Conservation (phyloP, 306 rosid species). For the Vigna angularis region DNA sequence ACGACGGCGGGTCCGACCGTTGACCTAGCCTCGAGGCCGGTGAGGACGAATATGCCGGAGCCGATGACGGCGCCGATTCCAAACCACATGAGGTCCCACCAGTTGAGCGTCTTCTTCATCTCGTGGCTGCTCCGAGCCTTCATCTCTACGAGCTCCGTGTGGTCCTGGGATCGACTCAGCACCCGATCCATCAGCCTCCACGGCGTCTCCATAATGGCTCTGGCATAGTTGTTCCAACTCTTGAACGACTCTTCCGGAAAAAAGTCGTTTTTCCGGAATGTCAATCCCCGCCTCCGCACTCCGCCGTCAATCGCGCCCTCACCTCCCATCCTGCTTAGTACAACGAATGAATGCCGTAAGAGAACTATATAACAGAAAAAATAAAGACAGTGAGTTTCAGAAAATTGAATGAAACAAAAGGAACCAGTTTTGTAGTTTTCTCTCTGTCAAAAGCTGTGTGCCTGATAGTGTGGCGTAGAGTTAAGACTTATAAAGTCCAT, state of each 20-base stretch:
- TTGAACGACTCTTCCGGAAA: constrained; percentile 86
- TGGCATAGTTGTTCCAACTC: constrained; percentile 64
- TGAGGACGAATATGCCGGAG: constrained; percentile 83
- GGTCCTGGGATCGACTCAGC: constrained; percentile 61
- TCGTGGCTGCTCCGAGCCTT: constrained; percentile 68
- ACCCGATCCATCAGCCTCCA: constrained; percentile 60
- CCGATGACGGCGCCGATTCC: constrained; percentile 87
- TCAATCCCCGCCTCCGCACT: constrained; percentile 57
- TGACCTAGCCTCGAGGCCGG: constrained; percentile 62
- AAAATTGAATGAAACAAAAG: not conserved
- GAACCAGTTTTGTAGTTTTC: not conserved
- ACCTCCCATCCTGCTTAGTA: constrained; percentile 42
- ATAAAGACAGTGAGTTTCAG: not conserved
- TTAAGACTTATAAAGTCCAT: not conserved
- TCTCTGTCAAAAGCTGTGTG: not conserved
- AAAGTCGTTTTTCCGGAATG: constrained; percentile 58
- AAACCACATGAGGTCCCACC: constrained; percentile 98
- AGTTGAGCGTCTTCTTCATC: constrained; percentile 84
- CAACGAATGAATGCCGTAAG: not conserved
- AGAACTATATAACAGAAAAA: not conserved
- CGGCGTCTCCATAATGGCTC: constrained; percentile 64
- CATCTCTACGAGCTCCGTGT: constrained; percentile 68
- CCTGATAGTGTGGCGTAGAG: not conserved
- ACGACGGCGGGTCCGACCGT: constrained; percentile 83
- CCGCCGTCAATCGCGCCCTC: constrained; percentile 31